Evolutionary conservation across 78 protist species (phyloP).

Genomic region (Carpediemonas membranifera): DNA sequence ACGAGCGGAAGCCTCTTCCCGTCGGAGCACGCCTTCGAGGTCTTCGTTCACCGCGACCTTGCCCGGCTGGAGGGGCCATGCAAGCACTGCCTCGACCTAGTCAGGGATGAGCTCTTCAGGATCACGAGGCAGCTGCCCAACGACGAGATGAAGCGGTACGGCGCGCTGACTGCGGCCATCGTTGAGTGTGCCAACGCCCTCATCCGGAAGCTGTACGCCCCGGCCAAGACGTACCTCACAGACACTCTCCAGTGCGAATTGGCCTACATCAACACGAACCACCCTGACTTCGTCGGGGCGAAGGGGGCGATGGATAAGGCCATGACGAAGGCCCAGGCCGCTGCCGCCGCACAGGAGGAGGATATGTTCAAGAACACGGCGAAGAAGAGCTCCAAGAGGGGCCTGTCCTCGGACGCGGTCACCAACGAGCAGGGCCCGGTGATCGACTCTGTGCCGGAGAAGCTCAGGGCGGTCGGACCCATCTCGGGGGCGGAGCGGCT

Average conservation of each 20-base stretch:
- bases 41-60: slow-evolving; percentile 62
- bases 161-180: slow-evolving; percentile 28
- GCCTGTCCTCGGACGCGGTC: background rate
- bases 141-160: slow-evolving; percentile 25
- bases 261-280: slow-evolving; percentile 70
- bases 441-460: slow-evolving; percentile 32
- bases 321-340: slow-evolving; percentile 5
- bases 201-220: slow-evolving; percentile 24
- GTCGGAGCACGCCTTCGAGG: slow-evolving; percentile 78
- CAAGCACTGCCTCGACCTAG: slow-evolving; percentile 52
- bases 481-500: slow-evolving; percentile 12
- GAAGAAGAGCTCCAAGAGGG: background rate
- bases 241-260: slow-evolving; percentile 54
- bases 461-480: slow-evolving; percentile 32
- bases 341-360: slow-evolving; percentile 7
- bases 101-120: slow-evolving; percentile 59
- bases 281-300: slow-evolving; percentile 69
- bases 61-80: slow-evolving; percentile 58
- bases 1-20: slow-evolving; percentile 59
- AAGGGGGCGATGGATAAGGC: slow-evolving; percentile 8
- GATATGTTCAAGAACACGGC: background rate
- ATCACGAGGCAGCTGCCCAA: background rate
- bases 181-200: slow-evolving; percentile 35
- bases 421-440: background rate
- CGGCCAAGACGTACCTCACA: slow-evolving; percentile 48